phyloP scores from a whole-genome alignment of 306 rosid genomes.

The Coriaria nepalensis region DNA sequence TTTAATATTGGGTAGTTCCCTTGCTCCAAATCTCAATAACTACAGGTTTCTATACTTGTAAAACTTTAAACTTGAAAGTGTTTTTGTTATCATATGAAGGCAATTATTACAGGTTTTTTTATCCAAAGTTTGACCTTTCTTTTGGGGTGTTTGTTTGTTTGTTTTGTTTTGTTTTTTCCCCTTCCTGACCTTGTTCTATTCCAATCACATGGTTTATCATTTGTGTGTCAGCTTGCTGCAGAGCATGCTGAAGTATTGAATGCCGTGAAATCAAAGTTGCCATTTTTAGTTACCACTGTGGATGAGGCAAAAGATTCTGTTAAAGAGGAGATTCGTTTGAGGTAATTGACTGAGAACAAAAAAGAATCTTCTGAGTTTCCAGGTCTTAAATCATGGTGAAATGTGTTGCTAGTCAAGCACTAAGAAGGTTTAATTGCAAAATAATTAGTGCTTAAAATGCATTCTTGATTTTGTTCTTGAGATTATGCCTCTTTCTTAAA shows the following conservation, averaged over 20 bases:
- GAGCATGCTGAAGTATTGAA: slow-evolving; percentile 62
- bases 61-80: no score
- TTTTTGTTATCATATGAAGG: no score
- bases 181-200: not conserved
- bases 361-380: no score
- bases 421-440: no score
- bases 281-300: slow-evolving; percentile 68
- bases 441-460: no score
- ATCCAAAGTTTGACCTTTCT: not conserved
- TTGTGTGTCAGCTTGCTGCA: slow-evolving; percentile 56
- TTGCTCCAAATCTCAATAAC: not conserved
- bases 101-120: not conserved
- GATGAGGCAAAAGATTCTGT: slow-evolving; percentile 70
- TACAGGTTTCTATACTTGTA: no score
- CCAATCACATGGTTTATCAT: slow-evolving; percentile 7
- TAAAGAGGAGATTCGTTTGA: slow-evolving; percentile 86
- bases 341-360: slow-evolving; percentile 25
- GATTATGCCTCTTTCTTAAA: not conserved
- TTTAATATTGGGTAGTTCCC: not conserved
- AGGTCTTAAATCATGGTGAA: no score
- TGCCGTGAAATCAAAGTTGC: slow-evolving; percentile 63
- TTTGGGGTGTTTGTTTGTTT: not conserved
- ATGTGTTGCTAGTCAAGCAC: no score
- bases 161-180: not conserved
- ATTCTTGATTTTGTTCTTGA: not conserved